Evolutionary conservation across 1,139 yeast genomes (phyloP), one percentile per base, ranked within the genome.

Genomic region (Pichia sp.): DNA sequence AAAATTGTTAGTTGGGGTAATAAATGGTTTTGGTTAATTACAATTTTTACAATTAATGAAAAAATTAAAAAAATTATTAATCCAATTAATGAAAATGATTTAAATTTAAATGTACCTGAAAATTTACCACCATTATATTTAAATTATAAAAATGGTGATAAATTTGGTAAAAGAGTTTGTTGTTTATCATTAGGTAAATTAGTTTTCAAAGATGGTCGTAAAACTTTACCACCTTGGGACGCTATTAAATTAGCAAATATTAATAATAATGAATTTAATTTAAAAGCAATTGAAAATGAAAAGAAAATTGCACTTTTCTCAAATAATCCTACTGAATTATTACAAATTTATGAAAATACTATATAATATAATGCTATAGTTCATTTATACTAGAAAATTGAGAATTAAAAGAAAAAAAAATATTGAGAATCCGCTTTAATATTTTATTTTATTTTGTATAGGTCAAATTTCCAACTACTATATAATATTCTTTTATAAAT

Each of bases 1-100:
- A 71, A 80, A 46, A 73, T 90, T 32, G 66, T 86, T 11, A 86
- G 95, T 8, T 89, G 96, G 96, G 94, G 87, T 66, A 71, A 76
- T 36, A 89, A 89, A 65, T 88, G 96, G 96, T 60, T 90, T 18
- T 88, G 80, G 63, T 78, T 86, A 18, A 58, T 86, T 43, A 78
- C 86, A 34, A 75, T 79, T 58, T 86, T 87, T 58, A 57, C 55
- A 29, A 47, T 57, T 7, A 49, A 49, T 26, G 54, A 56, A 28
- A 36, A 36, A 7, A 44, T 48, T 31, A 46, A 47, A 7, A 42
- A 31, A 27, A n/a, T 4, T 11, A 28, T 4, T 28, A 2, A 31
- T 7, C 10, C 31, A 28, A n/a, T 9, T 28, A 3, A 8, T 2
- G 9, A 11, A 7, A 5, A 2, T n/a, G 39, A 25, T 33, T 30